These are phyloP conservation scores for Mallotus repandus DNA, from an alignment of 441 rosid species.

Conservation along the genomic window DNA sequence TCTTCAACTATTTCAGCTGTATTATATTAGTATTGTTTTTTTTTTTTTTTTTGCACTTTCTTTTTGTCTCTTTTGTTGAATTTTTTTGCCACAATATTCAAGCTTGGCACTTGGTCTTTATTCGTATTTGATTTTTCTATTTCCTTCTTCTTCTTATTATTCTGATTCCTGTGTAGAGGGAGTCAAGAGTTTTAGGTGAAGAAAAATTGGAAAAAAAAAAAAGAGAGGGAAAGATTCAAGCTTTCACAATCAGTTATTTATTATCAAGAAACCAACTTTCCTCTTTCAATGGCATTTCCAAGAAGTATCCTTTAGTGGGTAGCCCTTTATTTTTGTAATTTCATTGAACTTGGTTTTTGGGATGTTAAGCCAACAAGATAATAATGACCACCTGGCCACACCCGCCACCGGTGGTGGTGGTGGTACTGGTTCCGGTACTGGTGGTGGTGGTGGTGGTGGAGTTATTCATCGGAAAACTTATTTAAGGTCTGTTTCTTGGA, in stretches of 20 bases:
- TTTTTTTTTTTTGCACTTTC: slow-evolving; percentile 11
- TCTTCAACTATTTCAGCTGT: slow-evolving; percentile 36
- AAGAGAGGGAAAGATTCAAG: slow-evolving; percentile 6
- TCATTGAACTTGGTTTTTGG: slow-evolving; percentile 18
- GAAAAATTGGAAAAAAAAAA: slow-evolving; percentile 11
- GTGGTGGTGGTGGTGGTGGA: not conserved
- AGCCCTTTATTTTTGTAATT: slow-evolving; percentile 28
- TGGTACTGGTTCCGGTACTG: not conserved
- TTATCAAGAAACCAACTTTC: slow-evolving; percentile 27
- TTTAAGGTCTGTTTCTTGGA: slow-evolving; percentile 68
- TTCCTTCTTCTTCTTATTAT: slow-evolving; percentile 12
- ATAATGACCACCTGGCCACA: slow-evolving; percentile 31
- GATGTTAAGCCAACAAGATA: slow-evolving; percentile 53
- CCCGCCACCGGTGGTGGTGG: slow-evolving; percentile 20
- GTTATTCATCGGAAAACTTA: slow-evolving; percentile 39
- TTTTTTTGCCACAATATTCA: not conserved
- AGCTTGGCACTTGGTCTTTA: slow-evolving; percentile 43
- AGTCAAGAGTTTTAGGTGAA: slow-evolving; percentile 56
- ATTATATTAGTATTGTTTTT: slow-evolving; percentile 6
- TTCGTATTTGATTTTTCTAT: slow-evolving; percentile 49
- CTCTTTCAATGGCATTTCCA: slow-evolving; percentile 35
- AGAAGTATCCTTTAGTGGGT: slow-evolving; percentile 42
- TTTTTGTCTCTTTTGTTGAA: slow-evolving; percentile 23
- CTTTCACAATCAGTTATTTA: slow-evolving; percentile 27
- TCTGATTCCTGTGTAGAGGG: slow-evolving; percentile 6